phyloP scores from a whole-genome alignment of 2,329 filamentous ascomycete species.

The Diaporthe aspalathi region DNA sequence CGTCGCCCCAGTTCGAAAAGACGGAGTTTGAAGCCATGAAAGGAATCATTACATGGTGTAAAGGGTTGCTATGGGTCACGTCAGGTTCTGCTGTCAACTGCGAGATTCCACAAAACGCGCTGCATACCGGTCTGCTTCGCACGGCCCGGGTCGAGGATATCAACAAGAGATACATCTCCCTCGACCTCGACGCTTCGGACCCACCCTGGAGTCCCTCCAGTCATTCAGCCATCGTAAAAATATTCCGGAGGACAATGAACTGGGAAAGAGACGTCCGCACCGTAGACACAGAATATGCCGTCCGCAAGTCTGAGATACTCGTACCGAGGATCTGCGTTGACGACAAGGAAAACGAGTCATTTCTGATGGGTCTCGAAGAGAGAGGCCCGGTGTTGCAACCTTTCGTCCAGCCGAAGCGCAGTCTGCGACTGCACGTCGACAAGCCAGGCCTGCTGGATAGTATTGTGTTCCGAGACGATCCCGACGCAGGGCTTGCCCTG shows the following conservation, averaged over 20 bases:
- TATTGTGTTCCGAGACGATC: not conserved
- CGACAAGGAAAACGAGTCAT: not conserved
- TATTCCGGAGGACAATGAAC: not conserved
- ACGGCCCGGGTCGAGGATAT: not conserved
- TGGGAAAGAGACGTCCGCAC: not conserved
- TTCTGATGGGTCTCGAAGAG: not conserved
- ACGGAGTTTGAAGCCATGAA: not conserved
- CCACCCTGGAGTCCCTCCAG: not conserved
- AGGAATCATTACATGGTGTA: not conserved
- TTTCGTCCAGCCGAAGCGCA: not conserved
- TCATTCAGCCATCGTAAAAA: not conserved
- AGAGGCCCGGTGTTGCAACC: not conserved
- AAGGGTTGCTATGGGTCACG: not conserved
- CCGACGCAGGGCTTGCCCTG: not conserved
- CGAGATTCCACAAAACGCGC: not conserved
- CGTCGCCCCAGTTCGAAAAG: not conserved
- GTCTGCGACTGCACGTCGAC: not conserved
- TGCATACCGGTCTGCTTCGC: not conserved
- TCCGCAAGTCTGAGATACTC: not conserved
- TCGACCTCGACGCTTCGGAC: not conserved
- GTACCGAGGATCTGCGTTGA: not conserved
- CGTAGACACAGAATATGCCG: not conserved
- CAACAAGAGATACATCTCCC: conserved; percentile 1
- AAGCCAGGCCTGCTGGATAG: not conserved
- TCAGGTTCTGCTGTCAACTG: not conserved